Evolutionary conservation across 441 rosid species (phyloP).

Genomic region (Codiaeum variegatum): DNA sequence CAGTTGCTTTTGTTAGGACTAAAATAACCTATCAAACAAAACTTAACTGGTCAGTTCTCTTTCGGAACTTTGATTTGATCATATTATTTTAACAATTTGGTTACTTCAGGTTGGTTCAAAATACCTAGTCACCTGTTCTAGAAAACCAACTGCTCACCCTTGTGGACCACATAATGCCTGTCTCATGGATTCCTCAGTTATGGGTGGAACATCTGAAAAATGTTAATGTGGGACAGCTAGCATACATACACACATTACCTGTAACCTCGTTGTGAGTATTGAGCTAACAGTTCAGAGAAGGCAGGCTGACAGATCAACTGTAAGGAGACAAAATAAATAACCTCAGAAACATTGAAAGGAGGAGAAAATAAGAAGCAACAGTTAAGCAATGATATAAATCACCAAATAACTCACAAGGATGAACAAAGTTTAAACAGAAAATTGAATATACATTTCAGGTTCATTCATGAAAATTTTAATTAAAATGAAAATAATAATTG

Average conservation of each 20-base stretch:
- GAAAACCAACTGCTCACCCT: not conserved
- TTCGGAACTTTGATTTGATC: not conserved
- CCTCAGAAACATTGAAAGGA: constrained; percentile 12
- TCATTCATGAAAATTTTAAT: not conserved
- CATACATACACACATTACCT: constrained; percentile 43
- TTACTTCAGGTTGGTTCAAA: not conserved
- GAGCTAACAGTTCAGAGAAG: constrained; percentile 68
- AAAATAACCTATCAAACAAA: not conserved
- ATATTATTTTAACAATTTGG: not conserved
- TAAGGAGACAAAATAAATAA: constrained; percentile 26
- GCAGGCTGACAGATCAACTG: constrained; percentile 75
- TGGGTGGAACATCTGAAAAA: constrained; percentile 2
- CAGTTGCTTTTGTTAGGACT: not conserved
- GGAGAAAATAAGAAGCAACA: constrained; percentile 7
- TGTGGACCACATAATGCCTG: not conserved
- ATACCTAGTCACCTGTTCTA: not conserved
- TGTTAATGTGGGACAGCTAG: constrained; percentile 14
- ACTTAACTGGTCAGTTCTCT: not conserved
- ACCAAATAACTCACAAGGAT: not conserved
- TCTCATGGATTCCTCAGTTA: not conserved
- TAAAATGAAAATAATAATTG: not conserved
- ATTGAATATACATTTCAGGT: not conserved
- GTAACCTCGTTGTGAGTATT: constrained; percentile 65
- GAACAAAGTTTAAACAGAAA: not conserved
- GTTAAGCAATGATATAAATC: not conserved